Conservation (phyloP, 2,329 filamentous ascomycete species). For the Grosmannia serpens region DNA sequence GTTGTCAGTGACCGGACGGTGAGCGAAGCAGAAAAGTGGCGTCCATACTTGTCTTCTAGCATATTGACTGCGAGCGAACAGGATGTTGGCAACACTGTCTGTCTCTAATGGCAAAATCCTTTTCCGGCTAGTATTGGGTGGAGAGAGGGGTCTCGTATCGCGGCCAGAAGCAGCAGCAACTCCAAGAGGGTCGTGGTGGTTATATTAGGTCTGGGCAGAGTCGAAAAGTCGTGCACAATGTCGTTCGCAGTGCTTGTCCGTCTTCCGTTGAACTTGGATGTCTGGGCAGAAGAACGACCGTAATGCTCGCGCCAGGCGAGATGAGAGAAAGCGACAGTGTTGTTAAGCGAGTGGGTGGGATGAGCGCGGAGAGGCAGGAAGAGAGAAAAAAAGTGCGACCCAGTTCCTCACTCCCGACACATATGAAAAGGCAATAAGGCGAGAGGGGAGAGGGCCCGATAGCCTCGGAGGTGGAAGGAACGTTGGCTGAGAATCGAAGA, state of each 20-base stretch:
- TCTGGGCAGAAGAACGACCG: not conserved
- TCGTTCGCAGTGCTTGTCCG: not conserved
- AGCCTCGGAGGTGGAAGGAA: not conserved
- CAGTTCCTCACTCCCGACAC: not conserved
- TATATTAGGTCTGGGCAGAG: not conserved
- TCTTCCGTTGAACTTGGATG: not conserved
- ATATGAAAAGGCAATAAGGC: not conserved
- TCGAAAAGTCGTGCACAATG: not conserved
- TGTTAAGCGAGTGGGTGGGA: not conserved
- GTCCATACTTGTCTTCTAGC: slow-evolving; percentile 34
- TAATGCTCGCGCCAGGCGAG: slow-evolving; percentile 9
- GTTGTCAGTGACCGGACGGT: not conserved
- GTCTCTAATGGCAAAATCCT: not conserved
- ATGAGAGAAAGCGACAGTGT: not conserved
- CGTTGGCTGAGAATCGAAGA: not conserved
- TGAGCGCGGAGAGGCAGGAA: not conserved
- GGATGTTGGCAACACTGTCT: not conserved
- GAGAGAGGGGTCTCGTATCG: slow-evolving; percentile 8
- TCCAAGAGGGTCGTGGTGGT: not conserved
- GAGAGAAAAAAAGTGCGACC: not conserved
- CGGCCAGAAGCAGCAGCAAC: not conserved
- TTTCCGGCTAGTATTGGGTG: not conserved
- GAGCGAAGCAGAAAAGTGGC: too few relatives aligned
- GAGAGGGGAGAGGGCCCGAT: not conserved
- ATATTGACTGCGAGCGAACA: slow-evolving; percentile 15